phyloP scores from a whole-genome alignment of 768 basidiomycete species.

The Dioszegia crocea region DNA sequence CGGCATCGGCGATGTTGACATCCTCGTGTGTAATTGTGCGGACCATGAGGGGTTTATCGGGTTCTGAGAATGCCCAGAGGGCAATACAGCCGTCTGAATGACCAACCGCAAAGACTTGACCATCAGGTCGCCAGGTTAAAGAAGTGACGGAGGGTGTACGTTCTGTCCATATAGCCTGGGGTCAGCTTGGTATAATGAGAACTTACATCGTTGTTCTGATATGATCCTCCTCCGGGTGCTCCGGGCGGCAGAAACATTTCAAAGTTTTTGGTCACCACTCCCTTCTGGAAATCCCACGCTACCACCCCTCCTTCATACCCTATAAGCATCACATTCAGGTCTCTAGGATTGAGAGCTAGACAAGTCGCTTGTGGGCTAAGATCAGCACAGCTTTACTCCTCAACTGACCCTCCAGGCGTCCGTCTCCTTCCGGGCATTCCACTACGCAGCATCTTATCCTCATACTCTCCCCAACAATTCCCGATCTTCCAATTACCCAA shows the following conservation, averaged over 20 bases:
- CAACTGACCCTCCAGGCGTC: slow-evolving; percentile 42
- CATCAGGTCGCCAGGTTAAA: slow-evolving; percentile 66
- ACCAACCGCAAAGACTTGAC: slow-evolving; percentile 72
- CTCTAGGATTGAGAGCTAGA: slow-evolving; percentile 64
- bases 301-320: slow-evolving; percentile 61
- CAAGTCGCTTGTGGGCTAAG: slow-evolving; percentile 61
- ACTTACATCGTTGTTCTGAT: slow-evolving; percentile 55
- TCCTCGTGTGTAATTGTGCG: slow-evolving; percentile 59
- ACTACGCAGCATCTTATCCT: slow-evolving; percentile 58
- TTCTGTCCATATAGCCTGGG: slow-evolving; percentile 65
- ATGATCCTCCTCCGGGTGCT: slow-evolving; percentile 72
- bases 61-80: slow-evolving; percentile 77
- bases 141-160: slow-evolving; percentile 67
- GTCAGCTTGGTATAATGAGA: neutral
- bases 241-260: slow-evolving; percentile 71
- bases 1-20: slow-evolving; percentile 52
- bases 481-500: slow-evolving; percentile 66
- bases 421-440: slow-evolving; percentile 42
- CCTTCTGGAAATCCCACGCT: slow-evolving; percentile 51
- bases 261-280: slow-evolving; percentile 56
- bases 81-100: slow-evolving; percentile 76
- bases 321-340: slow-evolving; percentile 67
- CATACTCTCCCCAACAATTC: slow-evolving; percentile 71
- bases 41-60: slow-evolving; percentile 69
- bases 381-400: neutral